A percentile compares a stretch with the other conserved stretches of the same genome.
phyloP scores from a whole-genome alignment of 805 yeast species.

The Candida mattraensis region DNA sequence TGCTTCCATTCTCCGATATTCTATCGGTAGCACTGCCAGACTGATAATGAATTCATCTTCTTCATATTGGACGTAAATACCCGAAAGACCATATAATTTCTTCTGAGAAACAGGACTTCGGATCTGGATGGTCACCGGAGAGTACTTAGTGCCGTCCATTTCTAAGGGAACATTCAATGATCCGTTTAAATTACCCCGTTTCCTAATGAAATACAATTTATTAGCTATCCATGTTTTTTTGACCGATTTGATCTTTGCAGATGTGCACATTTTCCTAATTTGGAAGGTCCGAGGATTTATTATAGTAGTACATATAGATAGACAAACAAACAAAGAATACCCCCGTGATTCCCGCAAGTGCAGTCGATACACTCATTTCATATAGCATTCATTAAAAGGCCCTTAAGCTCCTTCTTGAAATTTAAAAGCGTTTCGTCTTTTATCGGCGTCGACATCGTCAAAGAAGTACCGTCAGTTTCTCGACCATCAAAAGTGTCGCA shows the following conservation, averaged over 20 bases:
- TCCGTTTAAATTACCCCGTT: no score
- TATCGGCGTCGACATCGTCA: slow-evolving; percentile 23
- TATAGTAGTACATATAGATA: neutral
- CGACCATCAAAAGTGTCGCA: slow-evolving; percentile 7
- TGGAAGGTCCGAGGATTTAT: no score
- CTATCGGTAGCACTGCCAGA: slow-evolving; percentile 12
- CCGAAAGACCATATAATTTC: slow-evolving; percentile 21
- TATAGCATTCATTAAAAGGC: slow-evolving; percentile 18
- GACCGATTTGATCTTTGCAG: no score
- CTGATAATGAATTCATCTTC: slow-evolving; percentile 17
- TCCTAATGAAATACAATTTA: no score
- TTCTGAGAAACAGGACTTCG: slow-evolving; percentile 12
- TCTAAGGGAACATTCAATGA: no score
- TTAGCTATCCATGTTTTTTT: no score
- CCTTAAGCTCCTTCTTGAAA: slow-evolving; percentile 22
- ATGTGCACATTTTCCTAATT: no score
- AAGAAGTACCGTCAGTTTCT: slow-evolving; percentile 14
- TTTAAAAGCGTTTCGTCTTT: slow-evolving; percentile 15
- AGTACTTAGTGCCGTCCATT: no score
- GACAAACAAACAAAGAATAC: slow-evolving; percentile 7
- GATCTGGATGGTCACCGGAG: slow-evolving; percentile 17
- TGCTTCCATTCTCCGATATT: slow-evolving; percentile 4
- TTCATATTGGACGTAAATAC: slow-evolving; percentile 11
- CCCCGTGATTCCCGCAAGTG: neutral
- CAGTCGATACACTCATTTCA: slow-evolving; percentile 2